Conservation (phyloP, 2,329 filamentous ascomycete species). For the Grosmannia penicillata region DNA sequence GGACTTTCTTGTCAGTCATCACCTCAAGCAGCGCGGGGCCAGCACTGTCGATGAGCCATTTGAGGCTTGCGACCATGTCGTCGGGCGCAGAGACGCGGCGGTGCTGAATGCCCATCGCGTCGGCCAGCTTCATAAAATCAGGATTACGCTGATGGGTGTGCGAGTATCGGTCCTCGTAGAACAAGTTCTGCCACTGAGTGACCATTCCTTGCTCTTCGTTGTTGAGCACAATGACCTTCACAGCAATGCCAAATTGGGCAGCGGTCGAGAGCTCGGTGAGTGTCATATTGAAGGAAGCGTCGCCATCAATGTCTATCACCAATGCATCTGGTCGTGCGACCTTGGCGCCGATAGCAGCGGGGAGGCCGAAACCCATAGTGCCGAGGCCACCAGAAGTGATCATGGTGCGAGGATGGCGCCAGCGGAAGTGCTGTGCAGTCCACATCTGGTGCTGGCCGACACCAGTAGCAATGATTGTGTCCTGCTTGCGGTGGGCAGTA, state of each 20-base stretch:
- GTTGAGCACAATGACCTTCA: constrained; percentile 90
- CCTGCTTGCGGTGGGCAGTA: constrained; percentile 63
- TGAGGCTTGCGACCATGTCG: constrained; percentile 62
- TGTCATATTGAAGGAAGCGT: constrained; percentile 99
- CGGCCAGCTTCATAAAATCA: constrained; percentile 86
- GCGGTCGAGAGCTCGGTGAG: constrained; percentile 88
- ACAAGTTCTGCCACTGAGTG: constrained; percentile 95
- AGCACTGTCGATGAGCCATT: constrained; percentile 79
- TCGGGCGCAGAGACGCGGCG: constrained; percentile 57
- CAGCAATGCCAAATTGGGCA: constrained; percentile 87
- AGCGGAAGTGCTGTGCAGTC: constrained; percentile 92
- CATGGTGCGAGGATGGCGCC: constrained; percentile 83
- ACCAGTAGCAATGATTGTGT: constrained; percentile 81
- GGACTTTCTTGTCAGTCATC: constrained; percentile 79
- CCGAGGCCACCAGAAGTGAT: constrained; percentile 92
- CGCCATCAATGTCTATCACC: constrained; percentile 91
- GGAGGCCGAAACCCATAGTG: constrained; percentile 92
- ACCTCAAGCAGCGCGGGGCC: constrained; percentile 92
- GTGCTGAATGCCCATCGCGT: constrained; percentile 78
- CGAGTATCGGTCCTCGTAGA: constrained; percentile 85
- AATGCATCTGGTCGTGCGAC: constrained; percentile 62
- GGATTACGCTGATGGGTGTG: constrained; percentile 93
- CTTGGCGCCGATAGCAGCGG: constrained; percentile 90
- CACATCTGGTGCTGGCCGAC: constrained; percentile 99
- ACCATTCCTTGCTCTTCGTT: constrained; percentile 99